Evolutionary conservation across 371 early-diverging fungal genomes (phyloP).

Genomic region (Furculomyces boomerangus): DNA sequence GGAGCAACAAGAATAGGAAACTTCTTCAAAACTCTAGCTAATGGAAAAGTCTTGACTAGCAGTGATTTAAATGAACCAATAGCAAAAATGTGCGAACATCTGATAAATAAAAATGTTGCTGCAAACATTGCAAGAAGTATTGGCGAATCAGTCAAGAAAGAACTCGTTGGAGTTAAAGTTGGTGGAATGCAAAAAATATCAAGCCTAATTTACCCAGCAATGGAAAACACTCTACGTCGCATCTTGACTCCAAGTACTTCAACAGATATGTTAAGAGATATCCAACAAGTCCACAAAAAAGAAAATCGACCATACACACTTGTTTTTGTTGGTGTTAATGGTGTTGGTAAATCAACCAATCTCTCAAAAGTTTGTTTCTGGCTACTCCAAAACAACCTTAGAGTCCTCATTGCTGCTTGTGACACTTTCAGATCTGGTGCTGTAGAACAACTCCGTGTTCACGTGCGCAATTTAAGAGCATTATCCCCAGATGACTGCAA

Average conservation of each 20-base stretch:
- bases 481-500: conserved; percentile 45
- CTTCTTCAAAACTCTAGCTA: conserved; percentile 28
- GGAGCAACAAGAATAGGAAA: conserved; percentile 3
- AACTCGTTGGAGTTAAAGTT: conserved; percentile 56
- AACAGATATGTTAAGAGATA: conserved; percentile 87
- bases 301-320: conserved; percentile 71
- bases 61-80: conserved; percentile 29
- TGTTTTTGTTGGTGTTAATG: conserved; percentile 98
- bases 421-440: conserved; percentile 99
- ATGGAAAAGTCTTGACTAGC: conserved; percentile 24
- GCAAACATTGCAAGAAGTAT: conserved; percentile 73
- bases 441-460: conserved; percentile 94
- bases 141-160: conserved; percentile 57
- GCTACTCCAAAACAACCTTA: conserved; percentile 84
- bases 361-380: conserved; percentile 96
- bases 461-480: conserved; percentile 72
- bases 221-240: conserved; percentile 62
- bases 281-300: conserved; percentile 41
- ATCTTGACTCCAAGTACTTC: conserved; percentile 87
- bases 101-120: conserved; percentile 88
- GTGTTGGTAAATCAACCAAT: conserved; percentile 97
- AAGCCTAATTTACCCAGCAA: conserved; percentile 49
- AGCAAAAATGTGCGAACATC: conserved; percentile 71
- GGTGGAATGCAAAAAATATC: conserved; percentile 54
- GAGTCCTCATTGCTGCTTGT: conserved; percentile 95